Percentiles rank a stretch among this genome's conserved stretches.
These are phyloP conservation scores for Leucosporidium scottii DNA, from an alignment of 768 basidiomycete genomes.

Conservation along the genomic window DNA sequence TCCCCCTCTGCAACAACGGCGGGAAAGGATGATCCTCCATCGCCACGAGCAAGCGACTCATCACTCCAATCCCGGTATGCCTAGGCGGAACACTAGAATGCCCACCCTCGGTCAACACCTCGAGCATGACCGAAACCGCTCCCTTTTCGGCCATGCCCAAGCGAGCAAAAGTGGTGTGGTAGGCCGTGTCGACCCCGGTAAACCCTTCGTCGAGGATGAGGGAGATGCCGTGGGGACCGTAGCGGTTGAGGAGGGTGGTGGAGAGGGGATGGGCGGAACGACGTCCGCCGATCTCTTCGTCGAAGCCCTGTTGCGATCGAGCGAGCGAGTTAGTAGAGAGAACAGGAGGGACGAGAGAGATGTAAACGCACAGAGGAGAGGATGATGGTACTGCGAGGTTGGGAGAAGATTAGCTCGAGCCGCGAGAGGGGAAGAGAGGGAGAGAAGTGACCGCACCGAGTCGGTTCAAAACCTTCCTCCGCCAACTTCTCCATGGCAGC, in stretches of 20 bases:
- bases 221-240: constrained; percentile 65
- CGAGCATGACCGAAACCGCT: constrained; percentile 56
- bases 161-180: constrained; percentile 38
- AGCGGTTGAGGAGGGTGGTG: constrained; percentile 51
- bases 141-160: constrained; percentile 51
- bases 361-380: constrained; percentile 31
- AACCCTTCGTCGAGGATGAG: constrained; percentile 85
- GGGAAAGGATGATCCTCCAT: constrained; percentile 59
- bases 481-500: constrained; percentile 59
- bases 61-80: constrained; percentile 75
- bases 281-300: constrained; percentile 54
- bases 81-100: constrained; percentile 77
- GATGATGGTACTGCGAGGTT: constrained; percentile 36
- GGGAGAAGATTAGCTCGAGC: background rate
- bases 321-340: background rate
- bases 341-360: background rate
- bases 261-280: constrained; percentile 46
- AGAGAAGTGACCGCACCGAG: constrained; percentile 48
- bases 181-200: constrained; percentile 44
- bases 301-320: constrained; percentile 51
- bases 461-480: constrained; percentile 57
- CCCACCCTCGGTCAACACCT: constrained; percentile 64
- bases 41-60: constrained; percentile 60
- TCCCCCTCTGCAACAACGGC: constrained; percentile 39
- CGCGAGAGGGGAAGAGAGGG: too few relatives aligned